A percentile compares a stretch with the other conserved stretches of the same genome.
phyloP scores from a whole-genome alignment of 139 green algal genomes.

The Micromonas pusilla region DNA sequence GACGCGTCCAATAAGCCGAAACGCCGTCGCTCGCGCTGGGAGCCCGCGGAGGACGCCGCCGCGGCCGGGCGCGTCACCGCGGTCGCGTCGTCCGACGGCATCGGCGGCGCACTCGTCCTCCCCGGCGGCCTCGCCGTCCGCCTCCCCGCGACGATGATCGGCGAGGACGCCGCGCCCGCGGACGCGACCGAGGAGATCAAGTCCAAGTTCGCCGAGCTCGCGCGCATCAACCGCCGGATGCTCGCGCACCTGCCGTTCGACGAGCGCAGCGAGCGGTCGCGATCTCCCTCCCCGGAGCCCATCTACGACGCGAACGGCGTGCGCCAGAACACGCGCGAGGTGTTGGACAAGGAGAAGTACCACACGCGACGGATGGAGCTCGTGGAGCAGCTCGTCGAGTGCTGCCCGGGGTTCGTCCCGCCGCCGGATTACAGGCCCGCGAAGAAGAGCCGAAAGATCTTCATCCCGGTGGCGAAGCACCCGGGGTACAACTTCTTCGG shows the following conservation, averaged over 20 bases:
- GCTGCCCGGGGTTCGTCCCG: slow-evolving; percentile 68
- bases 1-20: too few relatives aligned
- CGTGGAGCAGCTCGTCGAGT: slow-evolving; percentile 87
- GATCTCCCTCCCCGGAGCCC: slow-evolving; percentile 83
- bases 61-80: too few relatives aligned
- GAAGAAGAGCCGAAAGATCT: slow-evolving; percentile 79
- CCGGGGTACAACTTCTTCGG: slow-evolving; percentile 97
- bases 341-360: slow-evolving; percentile 75
- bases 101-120: neutral
- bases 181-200: neutral
- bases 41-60: neutral
- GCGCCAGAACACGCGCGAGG: slow-evolving; percentile 82
- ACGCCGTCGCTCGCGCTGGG: too few relatives aligned
- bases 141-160: neutral
- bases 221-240: neutral
- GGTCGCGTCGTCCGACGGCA: neutral
- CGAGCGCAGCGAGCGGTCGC: slow-evolving; percentile 55
- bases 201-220: neutral
- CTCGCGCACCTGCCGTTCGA: neutral
- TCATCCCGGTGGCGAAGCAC: slow-evolving; percentile 83
- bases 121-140: neutral
- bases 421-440: slow-evolving; percentile 77
- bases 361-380: slow-evolving; percentile 51
- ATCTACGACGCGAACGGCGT: slow-evolving; percentile 82
- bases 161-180: neutral